Evolutionary conservation across 2,329 filamentous ascomycete species (phyloP).

Genomic region (Cercospora nicotianae): DNA sequence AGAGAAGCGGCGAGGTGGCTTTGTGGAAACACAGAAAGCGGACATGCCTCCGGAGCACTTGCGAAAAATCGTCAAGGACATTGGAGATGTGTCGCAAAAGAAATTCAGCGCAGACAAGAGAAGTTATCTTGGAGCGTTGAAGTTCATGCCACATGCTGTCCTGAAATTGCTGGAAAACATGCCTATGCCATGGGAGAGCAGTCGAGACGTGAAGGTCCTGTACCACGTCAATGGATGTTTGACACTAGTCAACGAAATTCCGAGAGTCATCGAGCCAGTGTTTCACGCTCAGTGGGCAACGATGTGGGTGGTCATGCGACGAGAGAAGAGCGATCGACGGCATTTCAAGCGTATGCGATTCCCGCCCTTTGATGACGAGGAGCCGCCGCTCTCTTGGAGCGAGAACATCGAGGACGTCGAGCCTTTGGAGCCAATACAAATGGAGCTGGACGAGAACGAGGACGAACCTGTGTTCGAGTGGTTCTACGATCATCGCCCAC

Average conservation of each 20-base stretch:
- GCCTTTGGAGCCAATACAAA: constrained; percentile 94
- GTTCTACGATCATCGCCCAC: constrained; percentile 93
- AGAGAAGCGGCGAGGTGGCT: constrained; percentile 94
- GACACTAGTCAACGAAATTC: constrained; percentile 94
- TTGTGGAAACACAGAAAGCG: constrained; percentile 96
- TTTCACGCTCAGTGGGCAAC: constrained; percentile 99
- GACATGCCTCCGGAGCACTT: constrained; percentile 98
- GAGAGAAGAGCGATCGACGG: constrained; percentile 92
- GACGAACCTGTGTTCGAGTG: constrained; percentile 90
- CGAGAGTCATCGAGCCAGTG: constrained; percentile 93
- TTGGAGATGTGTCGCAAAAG: constrained; percentile 98
- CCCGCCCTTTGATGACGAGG: constrained; percentile 96
- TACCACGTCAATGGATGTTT: constrained; percentile 98
- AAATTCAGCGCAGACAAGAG: constrained; percentile 99
- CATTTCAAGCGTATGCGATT: constrained; percentile 99
- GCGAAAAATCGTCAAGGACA: constrained; percentile 97
- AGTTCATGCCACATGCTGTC: constrained; percentile 99
- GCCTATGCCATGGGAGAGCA: constrained; percentile 99
- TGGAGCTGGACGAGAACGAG: constrained; percentile 94
- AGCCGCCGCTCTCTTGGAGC: constrained; percentile 94
- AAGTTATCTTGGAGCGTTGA: constrained; percentile 93
- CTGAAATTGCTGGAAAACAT: constrained; percentile 97
- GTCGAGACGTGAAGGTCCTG: constrained; percentile 92
- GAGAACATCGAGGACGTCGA: constrained; percentile 99
- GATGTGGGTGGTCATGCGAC: constrained; percentile 98